phyloP scores from a whole-genome alignment of 495 filamentous ascomycete genomes.

The Penicillium nucicola region DNA sequence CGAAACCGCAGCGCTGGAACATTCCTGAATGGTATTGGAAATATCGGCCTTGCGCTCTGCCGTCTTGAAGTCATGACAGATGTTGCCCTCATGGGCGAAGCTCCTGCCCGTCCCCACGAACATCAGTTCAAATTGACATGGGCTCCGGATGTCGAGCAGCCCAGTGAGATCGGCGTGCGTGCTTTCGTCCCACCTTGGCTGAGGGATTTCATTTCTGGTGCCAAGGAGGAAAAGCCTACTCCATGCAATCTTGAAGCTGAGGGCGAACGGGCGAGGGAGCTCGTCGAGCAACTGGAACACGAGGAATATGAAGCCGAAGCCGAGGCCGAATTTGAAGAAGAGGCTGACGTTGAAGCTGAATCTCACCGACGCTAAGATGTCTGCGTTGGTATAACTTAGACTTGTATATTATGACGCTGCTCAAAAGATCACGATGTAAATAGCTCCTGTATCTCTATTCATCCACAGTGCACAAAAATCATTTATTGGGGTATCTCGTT shows the following conservation, averaged over 20 bases:
- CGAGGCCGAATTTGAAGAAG: no score
- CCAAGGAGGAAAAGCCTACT: constrained; percentile 24
- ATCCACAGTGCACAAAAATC: not conserved
- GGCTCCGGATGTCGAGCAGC: constrained; percentile 31
- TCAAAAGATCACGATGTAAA: constrained; percentile 11
- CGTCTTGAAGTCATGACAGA: constrained; percentile 88
- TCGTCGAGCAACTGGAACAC: constrained; percentile 40
- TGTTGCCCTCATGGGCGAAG: constrained; percentile 61
- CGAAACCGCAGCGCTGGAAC: constrained; percentile 72
- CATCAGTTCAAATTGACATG: constrained; percentile 55
- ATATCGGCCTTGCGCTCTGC: constrained; percentile 85
- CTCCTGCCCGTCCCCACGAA: constrained; percentile 47
- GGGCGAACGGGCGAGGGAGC: constrained; percentile 32
- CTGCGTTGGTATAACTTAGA: not conserved
- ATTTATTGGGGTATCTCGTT: constrained; percentile 11
- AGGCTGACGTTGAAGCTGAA: not conserved
- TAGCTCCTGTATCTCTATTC: constrained; percentile 9
- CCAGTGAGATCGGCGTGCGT: constrained; percentile 62
- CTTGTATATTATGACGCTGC: constrained; percentile 21
- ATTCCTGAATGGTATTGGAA: constrained; percentile 71
- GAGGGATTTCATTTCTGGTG: constrained; percentile 37
- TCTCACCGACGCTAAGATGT: not conserved
- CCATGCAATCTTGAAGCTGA: constrained; percentile 19
- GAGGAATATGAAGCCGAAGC: constrained; percentile 25
- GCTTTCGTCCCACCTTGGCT: constrained; percentile 87